Conservation (phyloP, 208 protist genomes). For the Herpetomonas tarakana region DNA sequence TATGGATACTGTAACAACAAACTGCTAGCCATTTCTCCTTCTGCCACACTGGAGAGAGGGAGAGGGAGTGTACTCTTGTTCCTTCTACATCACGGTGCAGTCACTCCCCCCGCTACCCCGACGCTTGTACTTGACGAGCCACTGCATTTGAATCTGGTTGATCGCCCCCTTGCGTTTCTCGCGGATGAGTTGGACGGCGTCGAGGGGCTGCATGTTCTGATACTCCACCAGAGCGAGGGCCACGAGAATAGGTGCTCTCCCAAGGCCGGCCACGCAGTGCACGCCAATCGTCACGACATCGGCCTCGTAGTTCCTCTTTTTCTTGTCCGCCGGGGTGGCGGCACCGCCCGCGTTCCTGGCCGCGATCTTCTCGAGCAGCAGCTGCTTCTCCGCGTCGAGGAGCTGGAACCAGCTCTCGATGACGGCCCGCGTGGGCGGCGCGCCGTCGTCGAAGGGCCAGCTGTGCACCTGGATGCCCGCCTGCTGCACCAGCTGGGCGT, state of each 20-base stretch:
- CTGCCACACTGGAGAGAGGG: constrained; percentile 7
- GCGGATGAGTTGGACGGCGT: constrained; percentile 82
- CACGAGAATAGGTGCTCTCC: constrained; percentile 90
- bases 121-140: constrained; percentile 86
- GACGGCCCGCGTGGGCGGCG: constrained; percentile 72
- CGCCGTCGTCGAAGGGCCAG: constrained; percentile 91
- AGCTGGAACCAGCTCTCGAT: constrained; percentile 81
- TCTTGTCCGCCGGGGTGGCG: constrained; percentile 5
- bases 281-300: constrained; percentile 61
- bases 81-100: constrained; percentile 66
- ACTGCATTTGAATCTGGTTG: constrained; percentile 91
- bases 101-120: constrained; percentile 30
- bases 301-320: neutral
- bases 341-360: constrained; percentile 10
- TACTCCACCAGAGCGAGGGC: constrained; percentile 91
- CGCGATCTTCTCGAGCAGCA: constrained; percentile 3
- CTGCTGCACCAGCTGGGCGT: constrained; percentile 51
- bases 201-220: constrained; percentile 63
- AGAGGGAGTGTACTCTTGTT: neutral
- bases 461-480: constrained; percentile 79
- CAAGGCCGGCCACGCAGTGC: constrained; percentile 93
- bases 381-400: constrained; percentile 57
- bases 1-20: too few species aligned
- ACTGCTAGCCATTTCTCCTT: too few species aligned
- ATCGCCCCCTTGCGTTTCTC: constrained; percentile 83